Conservation (phyloP, 2,329 filamentous ascomycete species). For the Curvularia verruculosa region DNA sequence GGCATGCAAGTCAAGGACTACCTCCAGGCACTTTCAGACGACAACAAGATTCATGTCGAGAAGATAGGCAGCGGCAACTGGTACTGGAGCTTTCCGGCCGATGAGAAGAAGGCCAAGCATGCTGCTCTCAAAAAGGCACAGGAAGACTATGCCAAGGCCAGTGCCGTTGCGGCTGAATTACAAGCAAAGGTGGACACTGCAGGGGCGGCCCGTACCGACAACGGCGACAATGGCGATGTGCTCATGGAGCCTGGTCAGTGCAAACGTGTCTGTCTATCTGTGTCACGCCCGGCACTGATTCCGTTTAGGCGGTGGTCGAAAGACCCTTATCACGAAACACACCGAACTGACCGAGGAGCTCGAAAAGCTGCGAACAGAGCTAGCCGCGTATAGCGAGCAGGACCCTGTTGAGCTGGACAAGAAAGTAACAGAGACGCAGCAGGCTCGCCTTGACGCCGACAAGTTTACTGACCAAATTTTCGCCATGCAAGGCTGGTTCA, state of each 20-base stretch:
- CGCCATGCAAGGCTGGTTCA: conserved; percentile 55
- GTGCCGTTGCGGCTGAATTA: conserved; percentile 46
- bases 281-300: background rate
- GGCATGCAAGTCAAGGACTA: conserved; percentile 72
- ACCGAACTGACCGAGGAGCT: conserved; percentile 46
- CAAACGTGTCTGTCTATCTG: background rate
- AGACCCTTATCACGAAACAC: conserved; percentile 48
- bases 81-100: conserved; percentile 71
- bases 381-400: conserved; percentile 54
- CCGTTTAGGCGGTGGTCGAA: conserved; percentile 39
- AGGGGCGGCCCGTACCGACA: conserved; percentile 47
- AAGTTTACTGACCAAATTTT: conserved; percentile 54
- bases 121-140: conserved; percentile 45
- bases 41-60: conserved; percentile 67
- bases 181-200: conserved; percentile 50
- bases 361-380: conserved; percentile 48
- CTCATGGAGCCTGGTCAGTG: conserved; percentile 40
- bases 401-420: conserved; percentile 55
- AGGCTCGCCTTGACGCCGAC: conserved; percentile 41
- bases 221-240: conserved; percentile 50
- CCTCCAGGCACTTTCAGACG: conserved; percentile 66
- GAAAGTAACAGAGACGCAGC: conserved; percentile 43
- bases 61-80: conserved; percentile 75
- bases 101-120: conserved; percentile 59
- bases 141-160: conserved; percentile 48